Percentiles rank a stretch among this genome's conserved stretches.
Conservation (phyloP, 805 yeast species). For the Zygotorulaspora danielsina region DNA sequence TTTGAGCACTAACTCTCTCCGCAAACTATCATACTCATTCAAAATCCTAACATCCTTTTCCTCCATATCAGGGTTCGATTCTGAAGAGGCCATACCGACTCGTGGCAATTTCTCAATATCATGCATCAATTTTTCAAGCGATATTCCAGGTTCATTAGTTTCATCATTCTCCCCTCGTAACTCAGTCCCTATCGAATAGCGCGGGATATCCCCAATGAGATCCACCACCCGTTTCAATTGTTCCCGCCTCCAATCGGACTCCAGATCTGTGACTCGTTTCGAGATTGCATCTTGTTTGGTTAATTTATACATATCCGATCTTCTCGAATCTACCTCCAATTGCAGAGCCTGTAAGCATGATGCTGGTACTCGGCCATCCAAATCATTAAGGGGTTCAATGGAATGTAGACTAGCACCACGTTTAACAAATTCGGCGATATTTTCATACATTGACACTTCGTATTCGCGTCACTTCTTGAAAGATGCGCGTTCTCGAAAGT, state of each 20-base stretch:
- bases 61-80: conserved; percentile 5
- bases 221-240: conserved; percentile 21
- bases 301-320: neutral
- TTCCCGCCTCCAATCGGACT: conserved; percentile 15
- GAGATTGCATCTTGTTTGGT: conserved; percentile 18
- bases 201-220: conserved; percentile 28
- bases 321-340: neutral
- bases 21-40: conserved; percentile 27
- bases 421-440: conserved; percentile 3
- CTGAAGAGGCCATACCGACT: conserved; percentile 14
- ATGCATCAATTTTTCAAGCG: conserved; percentile 19
- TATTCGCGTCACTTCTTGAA: too few relatives aligned
- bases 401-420: conserved; percentile 2
- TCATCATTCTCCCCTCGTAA: conserved; percentile 9
- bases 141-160: conserved; percentile 10
- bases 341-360: conserved; percentile 2
- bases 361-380: conserved; percentile 13
- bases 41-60: conserved; percentile 16
- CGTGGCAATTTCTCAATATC: conserved; percentile 28
- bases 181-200: conserved; percentile 23
- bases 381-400: conserved; percentile 1
- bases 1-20: conserved; percentile 18
- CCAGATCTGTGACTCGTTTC: conserved; percentile 18
- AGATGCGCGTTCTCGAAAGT: neutral
- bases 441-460: conserved; percentile 7